These are phyloP conservation scores for Penicillium lividum DNA, from an alignment of 495 filamentous ascomycete genomes.

Conservation along the genomic window DNA sequence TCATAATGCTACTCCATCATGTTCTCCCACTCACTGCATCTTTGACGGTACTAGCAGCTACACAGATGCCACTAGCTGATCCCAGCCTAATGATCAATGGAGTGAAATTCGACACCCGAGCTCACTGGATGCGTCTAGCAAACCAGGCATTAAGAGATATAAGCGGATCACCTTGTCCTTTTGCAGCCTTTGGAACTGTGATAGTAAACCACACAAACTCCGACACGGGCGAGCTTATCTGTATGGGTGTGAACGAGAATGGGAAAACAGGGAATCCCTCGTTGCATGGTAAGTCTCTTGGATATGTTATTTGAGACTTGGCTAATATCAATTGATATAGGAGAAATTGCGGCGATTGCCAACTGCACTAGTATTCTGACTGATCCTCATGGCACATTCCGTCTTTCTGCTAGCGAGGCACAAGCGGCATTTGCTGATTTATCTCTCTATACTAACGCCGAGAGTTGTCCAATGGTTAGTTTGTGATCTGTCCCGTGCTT, in stretches of 20 bases:
- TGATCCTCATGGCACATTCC: conserved; percentile 43
- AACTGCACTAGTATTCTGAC: conserved; percentile 53
- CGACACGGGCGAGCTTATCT: conserved; percentile 44
- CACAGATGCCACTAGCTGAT: conserved; percentile 5
- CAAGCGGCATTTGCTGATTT: conserved; percentile 46
- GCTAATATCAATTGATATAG: conserved; percentile 19
- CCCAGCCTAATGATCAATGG: conserved; percentile 14
- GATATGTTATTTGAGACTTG: background rate
- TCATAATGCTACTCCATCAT: background rate
- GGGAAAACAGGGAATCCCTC: conserved; percentile 45
- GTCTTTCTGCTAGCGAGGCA: conserved; percentile 37
- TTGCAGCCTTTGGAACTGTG: conserved; percentile 51
- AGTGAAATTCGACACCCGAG: conserved; percentile 33
- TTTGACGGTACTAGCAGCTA: background rate
- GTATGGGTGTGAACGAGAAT: conserved; percentile 43
- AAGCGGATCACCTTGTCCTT: conserved; percentile 45
- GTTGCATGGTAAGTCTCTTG: conserved; percentile 43
- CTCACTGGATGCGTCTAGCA: conserved; percentile 52
- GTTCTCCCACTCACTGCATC: background rate
- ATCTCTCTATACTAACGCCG: conserved; percentile 56
- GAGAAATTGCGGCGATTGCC: conserved; percentile 54
- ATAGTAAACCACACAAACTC: conserved; percentile 55
- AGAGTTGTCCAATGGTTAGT: conserved; percentile 55
- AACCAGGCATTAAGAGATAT: conserved; percentile 44
- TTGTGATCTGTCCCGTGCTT: background rate